Conservation (phyloP, 2,329 filamentous ascomycete genomes). For the Fusarium palustre region DNA sequence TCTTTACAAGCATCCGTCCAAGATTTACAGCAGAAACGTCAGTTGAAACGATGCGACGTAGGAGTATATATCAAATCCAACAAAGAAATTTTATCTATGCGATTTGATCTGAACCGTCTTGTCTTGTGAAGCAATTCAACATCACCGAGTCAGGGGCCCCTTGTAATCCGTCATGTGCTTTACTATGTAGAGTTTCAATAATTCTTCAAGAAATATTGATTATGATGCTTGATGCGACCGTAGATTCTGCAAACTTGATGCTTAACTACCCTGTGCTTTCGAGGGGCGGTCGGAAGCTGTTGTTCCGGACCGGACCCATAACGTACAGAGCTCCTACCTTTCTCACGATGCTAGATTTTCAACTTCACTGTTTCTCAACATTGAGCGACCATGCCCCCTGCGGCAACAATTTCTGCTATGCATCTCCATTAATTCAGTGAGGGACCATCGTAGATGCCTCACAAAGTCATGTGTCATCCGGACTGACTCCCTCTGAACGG, state of each 20-base stretch:
- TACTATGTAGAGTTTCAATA: neutral
- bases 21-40: neutral
- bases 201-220: neutral
- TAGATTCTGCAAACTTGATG: neutral
- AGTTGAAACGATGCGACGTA: neutral
- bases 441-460: neutral
- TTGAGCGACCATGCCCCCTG: neutral
- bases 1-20: neutral
- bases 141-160: neutral
- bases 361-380: neutral
- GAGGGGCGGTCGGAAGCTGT: conserved; percentile 15
- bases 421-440: too few relatives aligned
- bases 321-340: neutral
- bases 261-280: neutral
- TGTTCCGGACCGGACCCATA: conserved; percentile 28
- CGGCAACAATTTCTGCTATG: neutral
- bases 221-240: neutral
- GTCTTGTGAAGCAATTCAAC: neutral
- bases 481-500: neutral
- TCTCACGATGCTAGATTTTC: conserved; percentile 2
- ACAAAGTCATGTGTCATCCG: conserved; percentile 6
- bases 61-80: neutral
- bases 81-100: neutral
- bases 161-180: neutral
- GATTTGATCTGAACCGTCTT: neutral